Conservation (phyloP, 2,329 filamentous ascomycete species). For the Cladophialophora yegresii region DNA sequence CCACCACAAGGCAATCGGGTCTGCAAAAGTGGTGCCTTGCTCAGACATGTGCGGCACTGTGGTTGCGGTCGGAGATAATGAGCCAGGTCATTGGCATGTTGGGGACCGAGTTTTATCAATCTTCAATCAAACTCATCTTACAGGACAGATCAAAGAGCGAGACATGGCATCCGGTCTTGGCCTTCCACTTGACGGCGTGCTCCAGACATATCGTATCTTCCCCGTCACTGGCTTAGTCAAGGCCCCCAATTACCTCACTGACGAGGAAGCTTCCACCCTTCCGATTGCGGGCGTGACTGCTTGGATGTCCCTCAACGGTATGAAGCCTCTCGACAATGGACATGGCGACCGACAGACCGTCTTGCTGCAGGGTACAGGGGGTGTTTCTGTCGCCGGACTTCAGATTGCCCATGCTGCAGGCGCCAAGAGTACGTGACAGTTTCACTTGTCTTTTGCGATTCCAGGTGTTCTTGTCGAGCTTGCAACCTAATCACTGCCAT, state of each 20-base stretch:
- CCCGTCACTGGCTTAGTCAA: conserved; percentile 47
- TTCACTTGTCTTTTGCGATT: conserved; percentile 37
- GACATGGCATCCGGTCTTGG: conserved; percentile 46
- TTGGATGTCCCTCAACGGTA: conserved; percentile 54
- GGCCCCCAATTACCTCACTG: conserved; percentile 47
- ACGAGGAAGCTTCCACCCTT: conserved; percentile 46
- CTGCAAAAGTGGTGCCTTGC: conserved; percentile 38
- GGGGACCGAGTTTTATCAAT: conserved; percentile 47
- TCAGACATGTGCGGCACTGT: conserved; percentile 51
- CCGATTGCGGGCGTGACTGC: conserved; percentile 53
- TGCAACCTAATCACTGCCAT: conserved; percentile 37
- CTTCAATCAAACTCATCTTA: conserved; percentile 47
- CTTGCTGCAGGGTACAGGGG: conserved; percentile 51
- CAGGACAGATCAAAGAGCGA: conserved; percentile 40
- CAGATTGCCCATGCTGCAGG: conserved; percentile 53
- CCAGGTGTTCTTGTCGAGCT: background rate
- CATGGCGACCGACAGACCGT: conserved; percentile 49
- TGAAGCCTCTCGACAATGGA: conserved; percentile 48
- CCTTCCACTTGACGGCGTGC: conserved; percentile 44
- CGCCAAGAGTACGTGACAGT: conserved; percentile 48
- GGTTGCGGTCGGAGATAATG: conserved; percentile 42
- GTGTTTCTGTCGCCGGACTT: conserved; percentile 50
- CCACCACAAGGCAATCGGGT: conserved; percentile 24
- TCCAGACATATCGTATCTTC: conserved; percentile 50
- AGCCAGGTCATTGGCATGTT: conserved; percentile 39